phyloP scores from a whole-genome alignment of 1,284 basidiomycete genomes.

The Apiotrichum gamsii region DNA sequence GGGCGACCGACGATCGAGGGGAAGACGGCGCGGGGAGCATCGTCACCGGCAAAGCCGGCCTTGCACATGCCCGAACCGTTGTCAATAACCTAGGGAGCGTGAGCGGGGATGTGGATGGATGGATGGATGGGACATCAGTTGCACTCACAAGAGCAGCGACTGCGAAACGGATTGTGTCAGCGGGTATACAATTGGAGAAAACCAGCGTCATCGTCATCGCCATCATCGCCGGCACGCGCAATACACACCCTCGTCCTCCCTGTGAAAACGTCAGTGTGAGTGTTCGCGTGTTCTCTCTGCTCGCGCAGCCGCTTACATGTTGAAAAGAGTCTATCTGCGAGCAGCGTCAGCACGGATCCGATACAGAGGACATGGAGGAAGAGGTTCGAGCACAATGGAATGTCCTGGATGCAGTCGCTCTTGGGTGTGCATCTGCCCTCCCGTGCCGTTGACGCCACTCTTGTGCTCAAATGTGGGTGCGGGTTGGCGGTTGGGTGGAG shows the following conservation, averaged over 20 bases:
- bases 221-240: too few species aligned
- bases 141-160: constrained; percentile 41
- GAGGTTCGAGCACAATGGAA: not conserved
- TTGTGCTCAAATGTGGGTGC: too few species aligned
- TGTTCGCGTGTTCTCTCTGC: not conserved
- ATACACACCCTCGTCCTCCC: constrained; percentile 43
- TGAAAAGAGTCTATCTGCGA: constrained; percentile 10
- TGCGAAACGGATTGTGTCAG: too few species aligned
- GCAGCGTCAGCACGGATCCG: too few species aligned
- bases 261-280: constrained; percentile 16
- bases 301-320: too few species aligned
- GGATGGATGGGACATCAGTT: too few species aligned
- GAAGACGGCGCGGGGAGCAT: constrained; percentile 70
- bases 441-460: too few species aligned
- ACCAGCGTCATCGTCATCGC: too few species aligned
- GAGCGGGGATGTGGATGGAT: too few species aligned
- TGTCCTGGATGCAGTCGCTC: not conserved
- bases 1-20: constrained; percentile 86
- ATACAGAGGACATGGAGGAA: not conserved
- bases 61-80: constrained; percentile 90
- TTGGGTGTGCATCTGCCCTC: too few species aligned
- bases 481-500: too few species aligned
- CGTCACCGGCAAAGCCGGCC: constrained; percentile 76
- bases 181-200: too few species aligned
- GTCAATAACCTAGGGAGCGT: constrained; percentile 74